Conservation (phyloP, 2,329 filamentous ascomycete species). For the Periconia digitata region DNA sequence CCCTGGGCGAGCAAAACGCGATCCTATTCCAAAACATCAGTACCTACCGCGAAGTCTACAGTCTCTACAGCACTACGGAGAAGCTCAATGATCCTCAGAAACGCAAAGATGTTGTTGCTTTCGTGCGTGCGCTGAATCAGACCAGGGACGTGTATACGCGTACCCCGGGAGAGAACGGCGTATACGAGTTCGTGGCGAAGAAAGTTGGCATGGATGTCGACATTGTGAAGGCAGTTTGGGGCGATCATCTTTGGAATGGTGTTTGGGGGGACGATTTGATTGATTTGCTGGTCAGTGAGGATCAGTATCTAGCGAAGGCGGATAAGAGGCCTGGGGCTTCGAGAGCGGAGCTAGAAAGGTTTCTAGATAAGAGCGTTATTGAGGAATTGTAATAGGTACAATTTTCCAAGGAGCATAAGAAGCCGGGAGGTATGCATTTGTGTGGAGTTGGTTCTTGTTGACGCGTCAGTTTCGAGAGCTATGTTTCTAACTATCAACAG, state of each 20-base stretch:
- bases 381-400: constrained; percentile 12
- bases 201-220: constrained; percentile 16
- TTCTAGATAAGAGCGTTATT: constrained; percentile 23
- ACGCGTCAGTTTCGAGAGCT: too few relatives aligned
- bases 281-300: constrained; percentile 26
- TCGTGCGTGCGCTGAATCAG: constrained; percentile 27
- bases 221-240: constrained; percentile 26
- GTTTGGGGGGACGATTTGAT: constrained; percentile 18
- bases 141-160: constrained; percentile 20
- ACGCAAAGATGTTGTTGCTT: constrained; percentile 25
- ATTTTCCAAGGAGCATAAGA: not conserved
- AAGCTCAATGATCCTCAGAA: constrained; percentile 20
- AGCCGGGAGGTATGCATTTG: not conserved
- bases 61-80: constrained; percentile 24
- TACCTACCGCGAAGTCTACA: constrained; percentile 28
- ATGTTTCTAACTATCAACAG: too few relatives aligned
- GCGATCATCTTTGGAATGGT: constrained; percentile 25
- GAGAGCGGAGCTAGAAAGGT: constrained; percentile 20
- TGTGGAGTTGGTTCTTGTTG: not conserved
- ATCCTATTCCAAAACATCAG: constrained; percentile 23
- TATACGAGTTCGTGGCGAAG: constrained; percentile 20
- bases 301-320: constrained; percentile 21
- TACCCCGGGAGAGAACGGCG: constrained; percentile 10
- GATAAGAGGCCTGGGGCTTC: constrained; percentile 15
- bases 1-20: constrained; percentile 16